Percentiles rank a stretch among this genome's conserved stretches.
These are phyloP conservation scores for Moesziomyces globuligerus DNA, from an alignment of 1,284 basidiomycete species.

Conservation along the genomic window DNA sequence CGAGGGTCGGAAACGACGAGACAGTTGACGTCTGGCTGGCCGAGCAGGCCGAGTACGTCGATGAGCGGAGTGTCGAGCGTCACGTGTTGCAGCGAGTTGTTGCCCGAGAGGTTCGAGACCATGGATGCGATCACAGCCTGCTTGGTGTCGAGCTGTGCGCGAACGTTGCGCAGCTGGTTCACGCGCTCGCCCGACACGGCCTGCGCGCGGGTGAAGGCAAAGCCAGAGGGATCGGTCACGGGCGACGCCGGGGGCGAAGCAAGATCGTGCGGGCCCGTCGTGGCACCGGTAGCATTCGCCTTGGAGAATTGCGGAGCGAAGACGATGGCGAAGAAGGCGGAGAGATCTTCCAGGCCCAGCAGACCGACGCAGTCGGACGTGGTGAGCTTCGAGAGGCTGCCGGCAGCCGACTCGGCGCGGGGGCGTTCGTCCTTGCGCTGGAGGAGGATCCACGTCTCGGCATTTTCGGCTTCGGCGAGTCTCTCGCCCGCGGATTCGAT, in stretches of 20 bases:
- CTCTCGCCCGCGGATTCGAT: constrained; percentile 39
- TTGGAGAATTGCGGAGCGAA: constrained; percentile 26
- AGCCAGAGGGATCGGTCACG: background rate
- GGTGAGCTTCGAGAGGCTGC: constrained; percentile 9
- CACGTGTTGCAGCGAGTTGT: constrained; percentile 21
- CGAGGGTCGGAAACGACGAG: constrained; percentile 21
- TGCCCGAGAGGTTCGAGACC: constrained; percentile 34
- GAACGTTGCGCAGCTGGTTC: constrained; percentile 5
- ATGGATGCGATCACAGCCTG: constrained; percentile 15
- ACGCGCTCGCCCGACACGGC: background rate
- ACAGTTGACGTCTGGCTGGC: constrained; percentile 22
- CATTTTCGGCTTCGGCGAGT: constrained; percentile 17
- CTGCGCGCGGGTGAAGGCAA: background rate
- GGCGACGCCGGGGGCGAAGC: constrained; percentile 40
- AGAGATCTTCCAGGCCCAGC: constrained; percentile 38
- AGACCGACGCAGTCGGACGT: constrained; percentile 31
- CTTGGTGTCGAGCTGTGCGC: constrained; percentile 8
- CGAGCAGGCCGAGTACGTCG: constrained; percentile 16
- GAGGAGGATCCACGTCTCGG: constrained; percentile 37
- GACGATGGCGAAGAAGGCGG: constrained; percentile 34
- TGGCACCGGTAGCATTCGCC: background rate
- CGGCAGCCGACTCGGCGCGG: background rate
- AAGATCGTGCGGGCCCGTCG: constrained; percentile 2
- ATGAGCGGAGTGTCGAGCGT: constrained; percentile 16
- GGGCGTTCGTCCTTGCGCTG: background rate